Percentiles rank a stretch among this genome's conserved stretches.
Conservation (phyloP, 2,329 filamentous ascomycete species). For the Pseudopyricularia cyperi region DNA sequence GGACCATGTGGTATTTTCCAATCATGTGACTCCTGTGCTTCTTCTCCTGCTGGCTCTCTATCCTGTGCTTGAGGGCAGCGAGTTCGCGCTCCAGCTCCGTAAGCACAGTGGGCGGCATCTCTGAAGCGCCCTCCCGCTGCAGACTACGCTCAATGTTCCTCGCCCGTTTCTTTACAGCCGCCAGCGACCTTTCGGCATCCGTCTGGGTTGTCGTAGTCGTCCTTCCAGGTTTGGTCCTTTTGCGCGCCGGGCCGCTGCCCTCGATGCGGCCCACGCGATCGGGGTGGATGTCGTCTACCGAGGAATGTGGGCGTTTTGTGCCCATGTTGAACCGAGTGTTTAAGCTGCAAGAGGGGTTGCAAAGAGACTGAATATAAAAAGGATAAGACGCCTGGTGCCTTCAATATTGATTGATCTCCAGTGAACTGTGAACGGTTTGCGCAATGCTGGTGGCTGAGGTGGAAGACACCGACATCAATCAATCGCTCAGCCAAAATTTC, state of each 20-base stretch:
- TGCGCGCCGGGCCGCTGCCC: slow-evolving; percentile 7
- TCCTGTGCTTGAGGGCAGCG: slow-evolving; percentile 49
- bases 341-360: background rate
- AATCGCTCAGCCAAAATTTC: background rate
- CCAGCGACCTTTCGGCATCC: background rate
- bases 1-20: slow-evolving; percentile 67
- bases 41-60: slow-evolving; percentile 44
- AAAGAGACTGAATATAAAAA: background rate
- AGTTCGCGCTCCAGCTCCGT: slow-evolving; percentile 62
- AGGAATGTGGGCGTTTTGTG: background rate
- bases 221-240: slow-evolving; percentile 17
- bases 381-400: no score
- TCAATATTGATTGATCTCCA: no score
- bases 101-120: slow-evolving; percentile 52
- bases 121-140: slow-evolving; percentile 31
- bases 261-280: background rate
- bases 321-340: background rate
- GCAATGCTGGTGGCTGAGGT: background rate
- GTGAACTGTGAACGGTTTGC: no score
- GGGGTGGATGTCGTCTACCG: background rate
- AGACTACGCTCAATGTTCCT: slow-evolving; percentile 57
- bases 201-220: background rate
- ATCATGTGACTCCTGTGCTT: slow-evolving; percentile 59
- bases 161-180: slow-evolving; percentile 21
- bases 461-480: background rate